Percentiles rank a stretch among this genome's conserved stretches.
Conservation (phyloP, 2,329 filamentous ascomycete species). For the Calonectria pseudoturangicola region DNA sequence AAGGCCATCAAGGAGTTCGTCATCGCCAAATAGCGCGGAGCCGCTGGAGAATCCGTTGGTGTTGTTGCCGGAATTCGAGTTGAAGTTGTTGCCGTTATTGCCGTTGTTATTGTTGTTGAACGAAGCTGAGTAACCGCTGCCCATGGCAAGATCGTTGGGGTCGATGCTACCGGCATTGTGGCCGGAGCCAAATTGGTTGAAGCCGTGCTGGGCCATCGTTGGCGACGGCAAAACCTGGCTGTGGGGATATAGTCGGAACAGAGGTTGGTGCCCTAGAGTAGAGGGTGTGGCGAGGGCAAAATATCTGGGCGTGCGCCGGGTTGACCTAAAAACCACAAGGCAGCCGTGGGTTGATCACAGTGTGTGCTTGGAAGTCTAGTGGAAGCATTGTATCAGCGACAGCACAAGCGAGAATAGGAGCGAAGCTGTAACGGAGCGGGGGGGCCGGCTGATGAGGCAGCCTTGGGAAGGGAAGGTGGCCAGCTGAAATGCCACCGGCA, state of each 20-base stretch:
- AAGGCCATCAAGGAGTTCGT: conserved; percentile 88
- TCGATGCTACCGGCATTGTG: conserved; percentile 80
- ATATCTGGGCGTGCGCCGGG: conserved; percentile 52
- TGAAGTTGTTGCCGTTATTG: conserved; percentile 70
- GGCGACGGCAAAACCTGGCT: conserved; percentile 41
- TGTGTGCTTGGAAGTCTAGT: conserved; percentile 42
- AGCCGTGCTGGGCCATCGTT: conserved; percentile 74
- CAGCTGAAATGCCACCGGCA: conserved; percentile 50
- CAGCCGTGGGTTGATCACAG: conserved; percentile 43
- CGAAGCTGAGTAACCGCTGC: conserved; percentile 74
- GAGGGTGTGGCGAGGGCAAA: conserved; percentile 48
- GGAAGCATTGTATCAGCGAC: conserved; percentile 49
- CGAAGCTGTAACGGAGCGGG: conserved; percentile 42
- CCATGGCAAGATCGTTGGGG: conserved; percentile 88
- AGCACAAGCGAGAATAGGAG: conserved; percentile 21
- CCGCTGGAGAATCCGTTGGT: conserved; percentile 85
- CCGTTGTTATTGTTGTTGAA: conserved; percentile 70
- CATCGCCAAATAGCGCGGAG: conserved; percentile 87
- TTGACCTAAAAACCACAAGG: conserved; percentile 44
- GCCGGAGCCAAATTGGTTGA: conserved; percentile 73
- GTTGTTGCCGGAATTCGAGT: conserved; percentile 74
- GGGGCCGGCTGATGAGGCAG: conserved; percentile 40
- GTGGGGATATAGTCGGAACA: conserved; percentile 40
- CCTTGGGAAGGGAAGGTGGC: conserved; percentile 45
- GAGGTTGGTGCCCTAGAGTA: conserved; percentile 49